Conservation (phyloP, 257 asterid species). For the Primulina tabacum region DNA sequence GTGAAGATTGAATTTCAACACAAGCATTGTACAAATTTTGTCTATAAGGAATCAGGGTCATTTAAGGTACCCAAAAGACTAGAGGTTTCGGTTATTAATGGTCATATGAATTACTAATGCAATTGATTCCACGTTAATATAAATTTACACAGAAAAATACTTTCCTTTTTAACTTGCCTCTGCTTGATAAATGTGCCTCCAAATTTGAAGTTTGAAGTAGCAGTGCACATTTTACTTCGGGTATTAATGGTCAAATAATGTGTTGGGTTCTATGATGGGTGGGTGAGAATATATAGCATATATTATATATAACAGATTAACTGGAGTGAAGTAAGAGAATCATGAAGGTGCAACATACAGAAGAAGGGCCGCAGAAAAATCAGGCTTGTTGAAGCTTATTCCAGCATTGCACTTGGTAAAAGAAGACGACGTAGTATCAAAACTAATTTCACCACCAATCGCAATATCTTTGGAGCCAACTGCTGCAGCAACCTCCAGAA, state of each 20-base stretch:
- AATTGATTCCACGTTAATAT: not conserved
- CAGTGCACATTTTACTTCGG: not conserved
- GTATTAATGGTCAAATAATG: not conserved
- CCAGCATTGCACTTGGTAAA: slow-evolving; percentile 80
- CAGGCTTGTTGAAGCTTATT: slow-evolving; percentile 67
- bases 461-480: slow-evolving; percentile 60
- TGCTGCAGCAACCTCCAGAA: slow-evolving; percentile 70
- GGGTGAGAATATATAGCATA: slow-evolving; percentile 1
- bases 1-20: slow-evolving; percentile 15
- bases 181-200: not conserved
- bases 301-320: not conserved
- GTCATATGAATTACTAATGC: not conserved
- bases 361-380: slow-evolving; percentile 69
- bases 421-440: slow-evolving; percentile 70
- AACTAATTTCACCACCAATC: slow-evolving; percentile 75
- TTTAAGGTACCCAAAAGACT: no score
- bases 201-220: not conserved
- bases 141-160: not conserved
- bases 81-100: not conserved
- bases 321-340: slow-evolving; percentile 8
- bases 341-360: slow-evolving; percentile 40
- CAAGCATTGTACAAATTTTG: not conserved
- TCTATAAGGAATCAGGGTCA: not conserved
- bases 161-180: no score
- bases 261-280: not conserved